Conservation (phyloP, 163 green algal species). For the Chlorella variabilis region DNA sequence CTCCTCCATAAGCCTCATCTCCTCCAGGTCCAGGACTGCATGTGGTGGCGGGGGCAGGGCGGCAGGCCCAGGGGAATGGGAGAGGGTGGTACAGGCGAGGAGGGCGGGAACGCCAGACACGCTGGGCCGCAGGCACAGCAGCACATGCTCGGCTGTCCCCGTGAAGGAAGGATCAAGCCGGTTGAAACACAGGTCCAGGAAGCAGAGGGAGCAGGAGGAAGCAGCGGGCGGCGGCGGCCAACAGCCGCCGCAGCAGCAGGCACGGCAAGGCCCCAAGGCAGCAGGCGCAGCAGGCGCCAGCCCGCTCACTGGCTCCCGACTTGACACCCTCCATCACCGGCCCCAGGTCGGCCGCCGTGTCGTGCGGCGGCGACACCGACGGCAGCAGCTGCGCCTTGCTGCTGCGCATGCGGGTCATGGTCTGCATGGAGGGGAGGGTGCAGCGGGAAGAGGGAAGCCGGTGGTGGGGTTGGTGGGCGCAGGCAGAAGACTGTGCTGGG, state of each 20-base stretch:
- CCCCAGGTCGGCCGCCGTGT: background rate
- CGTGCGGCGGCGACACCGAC: background rate
- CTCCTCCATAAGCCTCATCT: constrained; percentile 1
- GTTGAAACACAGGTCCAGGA: no score
- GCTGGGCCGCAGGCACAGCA: background rate
- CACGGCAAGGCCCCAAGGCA: no score
- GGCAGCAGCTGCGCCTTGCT: constrained; percentile 11
- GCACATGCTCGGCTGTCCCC: no score
- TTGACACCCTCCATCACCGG: background rate
- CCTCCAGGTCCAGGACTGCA: constrained; percentile 24
- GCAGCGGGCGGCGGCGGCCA: no score
- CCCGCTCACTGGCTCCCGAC: constrained; percentile 4
- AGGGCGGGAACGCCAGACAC: no score
- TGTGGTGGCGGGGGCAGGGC: background rate
- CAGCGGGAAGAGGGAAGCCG: background rate
- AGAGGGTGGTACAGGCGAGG: background rate
- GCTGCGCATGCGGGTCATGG: constrained; percentile 17
- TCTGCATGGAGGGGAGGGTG: background rate
- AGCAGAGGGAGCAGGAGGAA: no score
- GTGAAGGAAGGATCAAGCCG: no score
- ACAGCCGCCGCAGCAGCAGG: no score
- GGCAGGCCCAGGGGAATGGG: background rate
- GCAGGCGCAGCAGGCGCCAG: no score
- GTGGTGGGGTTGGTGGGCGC: no score
- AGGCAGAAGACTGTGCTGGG: no score